These are phyloP conservation scores for Aureobasidium melanogenum DNA, from an alignment of 2,329 filamentous ascomycete genomes.

Conservation along the genomic window DNA sequence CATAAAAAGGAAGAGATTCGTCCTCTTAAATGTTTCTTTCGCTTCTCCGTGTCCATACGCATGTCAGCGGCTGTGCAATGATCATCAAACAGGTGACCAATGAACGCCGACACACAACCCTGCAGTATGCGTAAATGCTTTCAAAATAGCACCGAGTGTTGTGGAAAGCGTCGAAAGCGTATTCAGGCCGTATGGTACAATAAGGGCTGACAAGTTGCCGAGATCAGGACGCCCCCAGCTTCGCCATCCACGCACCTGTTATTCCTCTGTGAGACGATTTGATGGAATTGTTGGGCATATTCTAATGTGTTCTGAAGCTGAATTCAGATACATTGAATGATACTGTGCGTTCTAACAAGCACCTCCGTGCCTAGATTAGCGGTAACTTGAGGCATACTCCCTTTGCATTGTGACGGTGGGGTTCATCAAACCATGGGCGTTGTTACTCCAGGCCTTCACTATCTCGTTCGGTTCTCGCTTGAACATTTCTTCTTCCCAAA, in stretches of 20 bases:
- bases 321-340: background rate
- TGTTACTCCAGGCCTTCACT: background rate
- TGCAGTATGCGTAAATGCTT: background rate
- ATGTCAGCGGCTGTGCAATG: background rate
- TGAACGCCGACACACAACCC: background rate
- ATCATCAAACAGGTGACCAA: background rate
- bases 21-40: background rate
- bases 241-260: too few species aligned
- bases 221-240: background rate
- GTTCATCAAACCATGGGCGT: background rate
- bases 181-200: conserved; percentile 3
- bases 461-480: background rate
- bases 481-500: background rate
- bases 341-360: too few species aligned
- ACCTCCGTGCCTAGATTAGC: background rate
- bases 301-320: background rate
- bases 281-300: background rate
- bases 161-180: background rate
- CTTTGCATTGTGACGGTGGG: background rate
- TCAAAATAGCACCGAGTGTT: background rate
- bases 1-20: background rate
- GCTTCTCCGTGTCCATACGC: background rate
- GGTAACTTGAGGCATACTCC: background rate
- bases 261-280: too few species aligned
- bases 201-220: background rate